A percentile compares a stretch with the other conserved stretches of the same genome.
These are phyloP conservation scores for Berkeleyomyces rouxiae DNA, from an alignment of 2,329 filamentous ascomycete species.

Conservation along the genomic window DNA sequence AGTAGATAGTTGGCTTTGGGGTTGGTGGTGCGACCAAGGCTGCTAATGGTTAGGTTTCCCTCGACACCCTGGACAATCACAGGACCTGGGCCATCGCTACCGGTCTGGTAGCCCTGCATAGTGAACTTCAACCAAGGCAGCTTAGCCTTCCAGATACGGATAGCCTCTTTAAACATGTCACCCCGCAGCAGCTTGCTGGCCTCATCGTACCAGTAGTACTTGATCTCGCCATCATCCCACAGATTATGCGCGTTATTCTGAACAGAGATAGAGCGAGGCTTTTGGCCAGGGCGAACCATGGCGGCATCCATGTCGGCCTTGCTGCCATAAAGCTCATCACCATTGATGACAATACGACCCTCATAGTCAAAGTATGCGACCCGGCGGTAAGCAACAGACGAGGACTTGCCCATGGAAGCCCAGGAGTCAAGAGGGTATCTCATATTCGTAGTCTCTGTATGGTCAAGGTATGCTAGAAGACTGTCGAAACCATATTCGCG, in stretches of 20 bases:
- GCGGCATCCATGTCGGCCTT: constrained; percentile 2
- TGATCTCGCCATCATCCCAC: constrained; percentile 1
- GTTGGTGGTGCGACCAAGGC: neutral
- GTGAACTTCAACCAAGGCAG: constrained; percentile 11
- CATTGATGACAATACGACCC: constrained; percentile 11
- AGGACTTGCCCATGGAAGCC: neutral
- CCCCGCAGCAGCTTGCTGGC: neutral
- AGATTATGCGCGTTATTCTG: neutral
- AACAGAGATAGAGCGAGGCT: constrained; percentile 1
- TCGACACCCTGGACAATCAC: neutral
- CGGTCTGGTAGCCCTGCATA: neutral
- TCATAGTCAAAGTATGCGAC: constrained; percentile 9
- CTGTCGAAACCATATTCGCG: neutral
- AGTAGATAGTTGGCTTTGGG: constrained; percentile 5
- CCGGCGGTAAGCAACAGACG: neutral
- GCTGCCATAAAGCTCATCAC: constrained; percentile 11
- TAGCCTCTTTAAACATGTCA: constrained; percentile 1
- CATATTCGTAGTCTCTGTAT: constrained; percentile 1
- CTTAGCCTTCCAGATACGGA: constrained; percentile 7
- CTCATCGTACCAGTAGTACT: neutral
- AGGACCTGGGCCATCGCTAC: neutral
- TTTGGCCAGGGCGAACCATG: neutral
- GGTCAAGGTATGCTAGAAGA: constrained; percentile 1
- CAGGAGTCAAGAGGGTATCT: neutral
- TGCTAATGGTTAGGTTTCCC: constrained; percentile 2